A percentile compares a stretch with the other conserved stretches of the same genome.
These are phyloP conservation scores for Lithocarpus polystachyus DNA, from an alignment of 306 rosid genomes.

Conservation along the genomic window DNA sequence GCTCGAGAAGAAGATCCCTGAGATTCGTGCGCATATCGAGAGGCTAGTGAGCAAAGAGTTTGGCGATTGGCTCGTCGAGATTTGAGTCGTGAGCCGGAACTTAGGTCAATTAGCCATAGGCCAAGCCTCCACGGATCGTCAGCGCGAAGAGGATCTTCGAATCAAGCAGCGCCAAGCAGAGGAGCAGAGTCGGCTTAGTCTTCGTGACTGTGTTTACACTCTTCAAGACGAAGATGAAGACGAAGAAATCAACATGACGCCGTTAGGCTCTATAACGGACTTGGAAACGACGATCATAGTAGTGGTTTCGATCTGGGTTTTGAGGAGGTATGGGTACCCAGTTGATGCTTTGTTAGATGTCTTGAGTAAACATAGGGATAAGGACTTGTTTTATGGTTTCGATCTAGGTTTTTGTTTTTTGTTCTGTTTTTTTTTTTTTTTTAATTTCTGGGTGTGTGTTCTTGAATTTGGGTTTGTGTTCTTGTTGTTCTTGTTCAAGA, in stretches of 20 bases:
- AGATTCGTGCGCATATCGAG: slow-evolving; percentile 82
- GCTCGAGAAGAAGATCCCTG: slow-evolving; percentile 96
- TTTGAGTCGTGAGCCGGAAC: slow-evolving; percentile 86
- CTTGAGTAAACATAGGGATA: slow-evolving; percentile 94
- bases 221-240: slow-evolving; percentile 81
- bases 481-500: no score
- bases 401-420: no score
- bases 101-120: slow-evolving; percentile 92
- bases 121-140: slow-evolving; percentile 90
- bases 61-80: slow-evolving; percentile 96
- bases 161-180: no score
- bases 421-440: no score
- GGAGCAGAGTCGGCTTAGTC: slow-evolving; percentile 90
- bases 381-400: no score
- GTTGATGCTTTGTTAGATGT: slow-evolving; percentile 93
- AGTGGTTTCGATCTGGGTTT: slow-evolving; percentile 78
- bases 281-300: background rate
- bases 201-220: slow-evolving; percentile 88
- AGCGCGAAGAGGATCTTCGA: no score
- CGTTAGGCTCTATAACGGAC: background rate
- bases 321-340: slow-evolving; percentile 87
- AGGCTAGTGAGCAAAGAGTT: slow-evolving; percentile 86
- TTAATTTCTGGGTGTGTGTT: no score
- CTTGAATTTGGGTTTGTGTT: no score
- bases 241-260: background rate